Conservation (phyloP, 108 stramenopile genomes). For the Stephanodiscus minutulus region DNA sequence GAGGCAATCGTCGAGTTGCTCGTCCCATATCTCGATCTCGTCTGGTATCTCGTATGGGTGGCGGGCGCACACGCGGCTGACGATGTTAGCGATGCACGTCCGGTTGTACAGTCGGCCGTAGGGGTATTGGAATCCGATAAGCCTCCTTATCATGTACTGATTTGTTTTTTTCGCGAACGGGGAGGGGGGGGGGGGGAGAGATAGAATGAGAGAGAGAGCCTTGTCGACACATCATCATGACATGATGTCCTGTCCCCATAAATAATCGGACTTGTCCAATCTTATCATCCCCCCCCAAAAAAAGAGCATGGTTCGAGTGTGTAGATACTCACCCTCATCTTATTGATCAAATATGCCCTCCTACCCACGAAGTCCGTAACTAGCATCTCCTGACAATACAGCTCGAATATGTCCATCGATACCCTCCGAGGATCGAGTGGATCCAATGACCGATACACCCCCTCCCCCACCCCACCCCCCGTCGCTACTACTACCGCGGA, state of each 20-base stretch:
- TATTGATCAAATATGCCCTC: slow-evolving; percentile 36
- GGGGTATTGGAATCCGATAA: slow-evolving; percentile 40
- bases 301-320: too few species aligned
- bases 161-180: background rate
- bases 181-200: too few species aligned
- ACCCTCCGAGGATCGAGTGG: slow-evolving; percentile 50
- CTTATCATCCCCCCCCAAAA: too few species aligned
- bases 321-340: slow-evolving; percentile 46
- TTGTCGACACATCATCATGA: background rate
- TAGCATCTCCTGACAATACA: slow-evolving; percentile 51
- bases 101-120: slow-evolving; percentile 47
- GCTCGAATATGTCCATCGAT: slow-evolving; percentile 44
- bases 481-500: too few species aligned
- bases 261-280: too few species aligned
- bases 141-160: slow-evolving; percentile 42
- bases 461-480: background rate
- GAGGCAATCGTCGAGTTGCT: slow-evolving; percentile 13
- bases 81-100: slow-evolving; percentile 32
- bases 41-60: slow-evolving; percentile 22
- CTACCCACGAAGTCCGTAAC: slow-evolving; percentile 21
- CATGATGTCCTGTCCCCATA: background rate
- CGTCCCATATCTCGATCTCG: background rate
- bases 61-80: slow-evolving; percentile 37
- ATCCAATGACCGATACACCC: slow-evolving; percentile 24
- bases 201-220: background rate